These are phyloP conservation scores for Candida easanensis DNA, from an alignment of 805 yeast species.

Conservation along the genomic window DNA sequence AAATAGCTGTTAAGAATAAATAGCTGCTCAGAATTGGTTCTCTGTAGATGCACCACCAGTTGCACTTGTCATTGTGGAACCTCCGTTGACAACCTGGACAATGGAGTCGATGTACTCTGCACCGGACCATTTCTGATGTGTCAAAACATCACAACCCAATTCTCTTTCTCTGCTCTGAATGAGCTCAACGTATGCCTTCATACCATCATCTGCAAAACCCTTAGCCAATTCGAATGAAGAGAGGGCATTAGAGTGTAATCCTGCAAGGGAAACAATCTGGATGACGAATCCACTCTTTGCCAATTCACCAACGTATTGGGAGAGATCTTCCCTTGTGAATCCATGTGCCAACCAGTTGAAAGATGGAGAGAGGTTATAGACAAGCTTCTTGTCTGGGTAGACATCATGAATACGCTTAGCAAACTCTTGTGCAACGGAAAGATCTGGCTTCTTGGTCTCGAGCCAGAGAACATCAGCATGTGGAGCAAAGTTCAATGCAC, in stretches of 20 bases:
- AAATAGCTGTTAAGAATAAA: too few relatives aligned
- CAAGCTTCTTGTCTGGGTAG: constrained; percentile 53
- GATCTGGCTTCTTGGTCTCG: constrained; percentile 58
- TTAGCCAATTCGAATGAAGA: constrained; percentile 50
- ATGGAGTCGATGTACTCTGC: constrained; percentile 47
- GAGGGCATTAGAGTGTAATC: constrained; percentile 51
- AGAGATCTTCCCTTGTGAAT: constrained; percentile 42
- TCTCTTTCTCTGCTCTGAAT: constrained; percentile 48
- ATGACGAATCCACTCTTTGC: constrained; percentile 56
- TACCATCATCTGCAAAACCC: constrained; percentile 49
- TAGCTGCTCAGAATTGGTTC: constrained; percentile 7
- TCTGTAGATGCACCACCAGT: constrained; percentile 20
- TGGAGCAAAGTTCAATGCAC: constrained; percentile 54
- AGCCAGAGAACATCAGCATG: constrained; percentile 60
- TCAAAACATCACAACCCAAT: constrained; percentile 47
- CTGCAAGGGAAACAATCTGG: constrained; percentile 61
- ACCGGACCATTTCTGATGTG: constrained; percentile 64
- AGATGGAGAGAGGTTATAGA: constrained; percentile 58
- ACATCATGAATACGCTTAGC: constrained; percentile 44
- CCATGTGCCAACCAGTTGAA: constrained; percentile 63
- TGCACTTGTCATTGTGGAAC: constrained; percentile 15
- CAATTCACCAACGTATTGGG: constrained; percentile 49
- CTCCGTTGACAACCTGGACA: constrained; percentile 18
- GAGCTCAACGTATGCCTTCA: constrained; percentile 54
- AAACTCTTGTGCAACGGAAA: constrained; percentile 42